Evolutionary conservation across 2,329 filamentous ascomycete species (phyloP), one percentile per base, ranked within the genome.

Genomic region (Nothophoma quercina): DNA sequence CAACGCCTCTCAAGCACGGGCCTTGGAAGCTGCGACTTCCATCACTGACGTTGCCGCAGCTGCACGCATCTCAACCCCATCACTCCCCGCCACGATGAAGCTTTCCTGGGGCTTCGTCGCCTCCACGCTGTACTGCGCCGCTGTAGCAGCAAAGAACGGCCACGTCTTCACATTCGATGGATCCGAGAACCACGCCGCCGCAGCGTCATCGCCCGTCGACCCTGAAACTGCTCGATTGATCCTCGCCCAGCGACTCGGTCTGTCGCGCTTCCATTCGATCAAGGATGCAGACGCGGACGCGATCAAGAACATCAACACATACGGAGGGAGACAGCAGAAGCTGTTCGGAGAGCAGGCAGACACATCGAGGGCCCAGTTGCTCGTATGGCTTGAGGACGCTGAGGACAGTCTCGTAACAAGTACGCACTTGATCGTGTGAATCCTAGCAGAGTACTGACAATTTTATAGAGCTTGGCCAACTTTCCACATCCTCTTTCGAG

Each of bases 191-290:
- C 43, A 54, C 30, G 50, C 60, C 50, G 54, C 54, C 36, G 40
- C 60, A 19, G 35, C 46, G 52, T 55, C 52, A 46, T 58, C 69
- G 29, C 60, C 64, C 22, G 58, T 75, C 54, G 64, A 50, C 61
- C 75, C 79, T 13, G 72, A 77, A 47, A 76, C 77, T 30, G 79
- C 81, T 59, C 74, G 80, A 65, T 67, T 83, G 51, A 75, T 83
- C 40, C 64, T 83, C 53, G 80, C 81, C 41, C 78, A 81, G 66
- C 71, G 79, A 62, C 74, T 81, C 21, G 80, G 79, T 15, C 70
- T 83, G 26, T 78, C 80, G 45, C 73, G 76, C 46, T 82, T 76
- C 68, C 79, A 83, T 59, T 65, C 70, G 19, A 65, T 79, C 39
- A 70, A 75, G 51, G 59, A 75, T 52, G 59, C 70, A 22, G 71